phyloP scores from a whole-genome alignment of 345 rosid species.

The Salix udensis region DNA sequence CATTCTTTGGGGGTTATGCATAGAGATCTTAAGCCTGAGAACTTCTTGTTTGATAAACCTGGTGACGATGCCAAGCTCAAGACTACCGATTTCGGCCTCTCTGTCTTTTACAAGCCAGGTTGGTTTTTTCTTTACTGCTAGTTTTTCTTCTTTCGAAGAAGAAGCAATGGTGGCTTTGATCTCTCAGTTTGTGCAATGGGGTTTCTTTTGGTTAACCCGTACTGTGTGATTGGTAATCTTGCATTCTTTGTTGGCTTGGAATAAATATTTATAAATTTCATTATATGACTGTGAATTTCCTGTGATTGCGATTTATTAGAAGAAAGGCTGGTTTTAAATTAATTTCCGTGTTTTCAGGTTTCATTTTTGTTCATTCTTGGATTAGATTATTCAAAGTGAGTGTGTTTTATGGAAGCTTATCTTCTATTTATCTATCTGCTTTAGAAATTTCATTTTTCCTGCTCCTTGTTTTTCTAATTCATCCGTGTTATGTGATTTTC shows the following conservation, averaged over 20 bases:
- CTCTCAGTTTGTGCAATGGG: background rate
- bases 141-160: background rate
- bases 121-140: background rate
- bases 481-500: background rate
- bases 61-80: conserved; percentile 76
- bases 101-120: conserved; percentile 97
- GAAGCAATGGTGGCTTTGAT: background rate
- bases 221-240: background rate
- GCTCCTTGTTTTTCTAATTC: background rate
- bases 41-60: conserved; percentile 78
- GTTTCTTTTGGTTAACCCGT: background rate
- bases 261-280: background rate
- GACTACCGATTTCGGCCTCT: conserved; percentile 89
- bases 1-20: conserved; percentile 98
- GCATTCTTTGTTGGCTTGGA: background rate
- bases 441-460: too few relatives aligned
- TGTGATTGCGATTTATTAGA: background rate
- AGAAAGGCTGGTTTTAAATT: background rate
- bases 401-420: background rate
- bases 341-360: background rate
- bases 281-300: background rate
- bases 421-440: background rate
- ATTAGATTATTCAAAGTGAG: background rate
- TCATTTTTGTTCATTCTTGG: background rate
- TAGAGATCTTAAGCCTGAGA: conserved; percentile 97